phyloP scores from a whole-genome alignment of 176 grass and related monocot species.

The Metroxylon sagu region DNA sequence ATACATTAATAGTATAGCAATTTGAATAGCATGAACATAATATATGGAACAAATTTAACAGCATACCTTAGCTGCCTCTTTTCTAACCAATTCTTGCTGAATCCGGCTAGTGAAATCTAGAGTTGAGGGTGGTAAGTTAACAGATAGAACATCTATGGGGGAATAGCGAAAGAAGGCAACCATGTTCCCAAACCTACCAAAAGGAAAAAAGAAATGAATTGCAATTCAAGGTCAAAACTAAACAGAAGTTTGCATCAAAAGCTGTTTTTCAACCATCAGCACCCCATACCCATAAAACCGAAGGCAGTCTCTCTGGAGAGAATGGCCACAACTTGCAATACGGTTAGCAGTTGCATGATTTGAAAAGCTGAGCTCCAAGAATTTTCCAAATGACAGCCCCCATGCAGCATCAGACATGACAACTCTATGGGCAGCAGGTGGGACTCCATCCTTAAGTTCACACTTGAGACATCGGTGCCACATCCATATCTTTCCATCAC shows the following conservation, averaged over 20 bases:
- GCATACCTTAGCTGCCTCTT: conserved; percentile 71
- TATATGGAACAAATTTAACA: conserved; percentile 17
- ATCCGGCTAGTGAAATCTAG: conserved; percentile 53
- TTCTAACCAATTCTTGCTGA: conserved; percentile 65
- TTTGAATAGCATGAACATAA: background rate
- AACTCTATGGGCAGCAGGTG: conserved; percentile 60
- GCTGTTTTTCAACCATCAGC: conserved; percentile 4
- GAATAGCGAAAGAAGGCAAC: conserved; percentile 78
- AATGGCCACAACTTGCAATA: conserved; percentile 76
- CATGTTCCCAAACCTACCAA: conserved; percentile 77
- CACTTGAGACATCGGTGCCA: conserved; percentile 90
- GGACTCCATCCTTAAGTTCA: conserved; percentile 62
- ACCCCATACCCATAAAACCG: conserved; percentile 75
- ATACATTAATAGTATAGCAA: no score
- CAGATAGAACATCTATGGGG: conserved; percentile 63
- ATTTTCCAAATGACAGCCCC: conserved; percentile 94
- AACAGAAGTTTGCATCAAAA: background rate
- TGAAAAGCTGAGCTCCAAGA: conserved; percentile 92
- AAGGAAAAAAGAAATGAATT: conserved; percentile 18
- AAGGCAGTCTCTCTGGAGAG: conserved; percentile 79
- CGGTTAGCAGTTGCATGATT: conserved; percentile 80
- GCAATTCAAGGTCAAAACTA: background rate
- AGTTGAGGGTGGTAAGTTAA: conserved; percentile 56
- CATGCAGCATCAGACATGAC: conserved; percentile 85
- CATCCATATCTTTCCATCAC: conserved; percentile 95